Evolutionary conservation across 768 basidiomycete species (phyloP).

Genomic region (Collybia mongolica): DNA sequence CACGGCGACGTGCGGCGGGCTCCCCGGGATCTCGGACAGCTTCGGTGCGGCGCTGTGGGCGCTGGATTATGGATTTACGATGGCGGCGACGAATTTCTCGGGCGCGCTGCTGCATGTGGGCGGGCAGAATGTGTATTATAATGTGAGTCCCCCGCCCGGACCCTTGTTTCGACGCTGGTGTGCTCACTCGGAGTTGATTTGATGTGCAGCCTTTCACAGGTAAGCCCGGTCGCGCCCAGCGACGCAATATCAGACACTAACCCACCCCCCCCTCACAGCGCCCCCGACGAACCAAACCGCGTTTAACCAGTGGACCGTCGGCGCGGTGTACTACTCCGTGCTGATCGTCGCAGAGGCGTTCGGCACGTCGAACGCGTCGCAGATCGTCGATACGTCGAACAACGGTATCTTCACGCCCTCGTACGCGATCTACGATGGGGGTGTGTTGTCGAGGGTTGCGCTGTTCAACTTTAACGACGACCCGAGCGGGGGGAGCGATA

Average conservation of each 20-base stretch:
- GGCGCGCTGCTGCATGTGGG: conserved; percentile 52
- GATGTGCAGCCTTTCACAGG: not conserved
- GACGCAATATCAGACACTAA: no score
- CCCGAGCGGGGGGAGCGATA: conserved; percentile 49
- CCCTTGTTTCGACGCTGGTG: conserved; percentile 16
- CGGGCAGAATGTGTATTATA: conserved; percentile 63
- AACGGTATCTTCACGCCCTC: conserved; percentile 57
- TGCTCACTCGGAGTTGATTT: no score
- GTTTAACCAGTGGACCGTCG: conserved; percentile 71
- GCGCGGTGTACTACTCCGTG: conserved; percentile 71
- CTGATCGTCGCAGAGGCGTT: conserved; percentile 68
- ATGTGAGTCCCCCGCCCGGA: conserved; percentile 38
- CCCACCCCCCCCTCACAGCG: conserved; percentile 1
- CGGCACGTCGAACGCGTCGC: conserved; percentile 56
- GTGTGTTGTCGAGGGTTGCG: conserved; percentile 53
- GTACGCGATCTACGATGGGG: conserved; percentile 73
- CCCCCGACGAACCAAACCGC: conserved; percentile 43
- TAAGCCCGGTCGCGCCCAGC: not conserved
- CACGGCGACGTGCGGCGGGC: conserved; percentile 67
- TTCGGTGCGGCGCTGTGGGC: conserved; percentile 66
- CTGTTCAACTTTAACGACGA: conserved; percentile 73
- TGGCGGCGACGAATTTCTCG: conserved; percentile 53
- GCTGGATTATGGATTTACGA: conserved; percentile 55
- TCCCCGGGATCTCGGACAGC: conserved; percentile 56
- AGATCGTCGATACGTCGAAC: conserved; percentile 59